Percentiles rank a stretch among this genome's conserved stretches.
Conservation (phyloP, 768 basidiomycete genomes). For the Hygrophoropsis aurantiaca region DNA sequence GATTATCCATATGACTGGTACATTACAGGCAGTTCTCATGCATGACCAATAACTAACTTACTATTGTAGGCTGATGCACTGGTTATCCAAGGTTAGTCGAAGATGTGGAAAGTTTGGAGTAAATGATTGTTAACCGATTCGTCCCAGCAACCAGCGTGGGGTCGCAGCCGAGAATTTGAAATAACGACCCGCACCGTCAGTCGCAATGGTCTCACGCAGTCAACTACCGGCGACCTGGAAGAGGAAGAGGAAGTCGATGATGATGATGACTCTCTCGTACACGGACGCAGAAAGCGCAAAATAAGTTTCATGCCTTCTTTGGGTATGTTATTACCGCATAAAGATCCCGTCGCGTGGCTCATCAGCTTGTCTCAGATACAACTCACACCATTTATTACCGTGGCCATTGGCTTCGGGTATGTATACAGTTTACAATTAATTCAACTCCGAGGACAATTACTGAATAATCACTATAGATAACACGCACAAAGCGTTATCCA, state of each 20-base stretch:
- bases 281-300: slow-evolving; percentile 72
- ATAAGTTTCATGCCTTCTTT: slow-evolving; percentile 86
- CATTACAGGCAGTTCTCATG: slow-evolving; percentile 14
- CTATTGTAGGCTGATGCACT: slow-evolving; percentile 75
- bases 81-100: slow-evolving; percentile 71
- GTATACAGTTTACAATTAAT: slow-evolving; percentile 19
- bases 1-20: slow-evolving; percentile 89
- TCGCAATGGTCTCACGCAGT: slow-evolving; percentile 62
- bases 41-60: slow-evolving; percentile 5
- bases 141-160: slow-evolving; percentile 85
- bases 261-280: slow-evolving; percentile 54
- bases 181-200: slow-evolving; percentile 78
- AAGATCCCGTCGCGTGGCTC: slow-evolving; percentile 11
- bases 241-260: slow-evolving; percentile 73
- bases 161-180: slow-evolving; percentile 84
- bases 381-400: slow-evolving; percentile 89
- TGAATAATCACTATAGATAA: slow-evolving; percentile 54
- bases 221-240: slow-evolving; percentile 74
- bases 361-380: slow-evolving; percentile 52
- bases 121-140: slow-evolving; percentile 16
- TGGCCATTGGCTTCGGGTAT: slow-evolving; percentile 83
- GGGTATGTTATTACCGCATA: slow-evolving; percentile 44
- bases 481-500: slow-evolving; percentile 72
- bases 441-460: slow-evolving; percentile 18
- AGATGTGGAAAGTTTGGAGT: slow-evolving; percentile 1